These are phyloP conservation scores for Colletotrichum filicis DNA, from an alignment of 2,329 filamentous ascomycete species.

Conservation along the genomic window DNA sequence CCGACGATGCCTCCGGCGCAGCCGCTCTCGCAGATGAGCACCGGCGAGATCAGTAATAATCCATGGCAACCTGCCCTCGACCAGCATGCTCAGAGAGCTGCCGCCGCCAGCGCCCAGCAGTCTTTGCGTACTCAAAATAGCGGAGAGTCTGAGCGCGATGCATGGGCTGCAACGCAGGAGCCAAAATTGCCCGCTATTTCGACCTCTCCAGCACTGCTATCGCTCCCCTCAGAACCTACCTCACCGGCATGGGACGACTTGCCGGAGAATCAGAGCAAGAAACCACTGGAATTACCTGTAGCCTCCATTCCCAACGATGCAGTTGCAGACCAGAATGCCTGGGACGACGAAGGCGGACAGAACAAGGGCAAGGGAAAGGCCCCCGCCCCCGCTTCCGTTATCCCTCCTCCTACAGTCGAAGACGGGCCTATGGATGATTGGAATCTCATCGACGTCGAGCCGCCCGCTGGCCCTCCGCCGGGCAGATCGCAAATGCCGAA, in stretches of 20 bases:
- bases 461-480: not conserved
- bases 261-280: conserved; percentile 39
- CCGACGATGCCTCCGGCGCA: conserved; percentile 42
- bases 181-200: conserved; percentile 26
- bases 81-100: conserved; percentile 17
- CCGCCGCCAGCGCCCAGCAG: conserved; percentile 1
- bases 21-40: conserved; percentile 53
- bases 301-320: conserved; percentile 45
- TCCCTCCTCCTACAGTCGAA: conserved; percentile 37
- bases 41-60: conserved; percentile 56
- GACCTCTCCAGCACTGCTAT: conserved; percentile 39
- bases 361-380: conserved; percentile 56
- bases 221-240: conserved; percentile 49
- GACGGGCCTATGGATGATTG: conserved; percentile 54
- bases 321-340: conserved; percentile 57
- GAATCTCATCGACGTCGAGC: conserved; percentile 51
- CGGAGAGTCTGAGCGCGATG: conserved; percentile 39
- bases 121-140: conserved; percentile 15
- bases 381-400: conserved; percentile 35
- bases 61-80: conserved; percentile 55
- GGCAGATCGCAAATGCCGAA: not conserved
- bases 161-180: conserved; percentile 44
- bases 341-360: conserved; percentile 57
- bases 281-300: conserved; percentile 37
- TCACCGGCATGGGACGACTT: conserved; percentile 52